A percentile compares a stretch with the other conserved stretches of the same genome.
phyloP scores from a whole-genome alignment of 805 yeast genomes.

The Suhomyces prunicola region DNA sequence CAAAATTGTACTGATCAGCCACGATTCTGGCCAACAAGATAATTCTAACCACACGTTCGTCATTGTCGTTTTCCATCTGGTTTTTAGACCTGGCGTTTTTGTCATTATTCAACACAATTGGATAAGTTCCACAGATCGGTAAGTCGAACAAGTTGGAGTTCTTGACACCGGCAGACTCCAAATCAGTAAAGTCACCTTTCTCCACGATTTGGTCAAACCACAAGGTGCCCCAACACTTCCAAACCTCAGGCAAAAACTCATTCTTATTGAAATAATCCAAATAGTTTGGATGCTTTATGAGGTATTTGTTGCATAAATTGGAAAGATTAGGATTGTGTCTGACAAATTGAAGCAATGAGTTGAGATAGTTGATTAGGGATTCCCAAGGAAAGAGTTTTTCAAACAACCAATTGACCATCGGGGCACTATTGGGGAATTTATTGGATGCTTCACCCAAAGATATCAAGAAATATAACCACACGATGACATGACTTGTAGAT shows the following conservation, averaged over 20 bases:
- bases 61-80: slow-evolving; percentile 41
- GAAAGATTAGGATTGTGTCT: slow-evolving; percentile 22
- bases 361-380: slow-evolving; percentile 58
- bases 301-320: slow-evolving; percentile 10
- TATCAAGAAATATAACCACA: slow-evolving; percentile 72
- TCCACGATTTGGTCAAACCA: slow-evolving; percentile 66
- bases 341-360: slow-evolving; percentile 46
- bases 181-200: slow-evolving; percentile 51
- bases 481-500: slow-evolving; percentile 68
- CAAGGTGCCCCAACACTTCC: slow-evolving; percentile 83
- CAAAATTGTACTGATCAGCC: slow-evolving; percentile 53
- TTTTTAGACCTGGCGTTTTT: slow-evolving; percentile 14
- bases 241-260: slow-evolving; percentile 69
- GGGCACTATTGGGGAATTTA: slow-evolving; percentile 42
- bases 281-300: slow-evolving; percentile 30
- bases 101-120: slow-evolving; percentile 15
- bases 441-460: slow-evolving; percentile 58
- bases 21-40: slow-evolving; percentile 48
- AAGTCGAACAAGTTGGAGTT: slow-evolving; percentile 55
- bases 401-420: slow-evolving; percentile 49
- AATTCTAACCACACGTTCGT: slow-evolving; percentile 51
- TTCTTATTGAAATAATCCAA: slow-evolving; percentile 52
- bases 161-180: slow-evolving; percentile 54
- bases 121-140: slow-evolving; percentile 59
- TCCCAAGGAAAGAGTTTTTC: slow-evolving; percentile 68